phyloP scores from a whole-genome alignment of 1,284 basidiomycete genomes.

The Waitea zeae region DNA sequence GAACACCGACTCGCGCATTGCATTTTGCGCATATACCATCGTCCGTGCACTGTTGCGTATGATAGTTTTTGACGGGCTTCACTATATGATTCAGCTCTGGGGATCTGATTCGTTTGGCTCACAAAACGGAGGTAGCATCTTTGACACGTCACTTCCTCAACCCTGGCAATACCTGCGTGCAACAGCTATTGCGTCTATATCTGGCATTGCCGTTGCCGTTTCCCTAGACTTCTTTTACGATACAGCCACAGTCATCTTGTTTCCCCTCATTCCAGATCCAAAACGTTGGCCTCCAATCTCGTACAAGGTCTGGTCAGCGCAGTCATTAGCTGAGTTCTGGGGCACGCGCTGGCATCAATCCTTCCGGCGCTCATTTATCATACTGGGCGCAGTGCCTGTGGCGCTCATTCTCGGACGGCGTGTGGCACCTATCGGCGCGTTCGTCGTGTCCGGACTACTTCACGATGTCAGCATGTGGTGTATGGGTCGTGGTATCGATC shows the following conservation, averaged over 20 bases:
- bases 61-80: too few relatives aligned
- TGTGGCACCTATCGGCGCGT: slow-evolving; percentile 26
- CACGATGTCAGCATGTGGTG: slow-evolving; percentile 41
- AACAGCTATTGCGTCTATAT: too few relatives aligned
- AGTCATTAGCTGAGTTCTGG: slow-evolving; percentile 25
- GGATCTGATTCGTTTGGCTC: too few relatives aligned
- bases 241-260: slow-evolving; percentile 20
- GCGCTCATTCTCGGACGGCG: slow-evolving; percentile 19
- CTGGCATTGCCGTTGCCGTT: slow-evolving; percentile 22
- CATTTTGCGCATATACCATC: too few relatives aligned
- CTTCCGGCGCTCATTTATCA: slow-evolving; percentile 20
- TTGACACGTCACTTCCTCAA: too few relatives aligned
- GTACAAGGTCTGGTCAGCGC: slow-evolving; percentile 19
- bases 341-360: slow-evolving; percentile 26
- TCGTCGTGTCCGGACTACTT: slow-evolving; percentile 34
- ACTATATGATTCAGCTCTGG: too few relatives aligned
- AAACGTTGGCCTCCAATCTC: slow-evolving; percentile 25
- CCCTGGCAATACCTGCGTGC: too few relatives aligned
- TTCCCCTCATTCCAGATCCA: slow-evolving; percentile 14
- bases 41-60: too few relatives aligned
- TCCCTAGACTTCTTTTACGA: slow-evolving; percentile 26
- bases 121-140: too few relatives aligned
- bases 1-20: too few relatives aligned
- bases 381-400: slow-evolving; percentile 13
- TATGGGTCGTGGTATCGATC: slow-evolving; percentile 34